Base-by-base conservation (phyloP, 495 filamentous ascomycete species). In the Penicillium atrosanguineum region DNA sequence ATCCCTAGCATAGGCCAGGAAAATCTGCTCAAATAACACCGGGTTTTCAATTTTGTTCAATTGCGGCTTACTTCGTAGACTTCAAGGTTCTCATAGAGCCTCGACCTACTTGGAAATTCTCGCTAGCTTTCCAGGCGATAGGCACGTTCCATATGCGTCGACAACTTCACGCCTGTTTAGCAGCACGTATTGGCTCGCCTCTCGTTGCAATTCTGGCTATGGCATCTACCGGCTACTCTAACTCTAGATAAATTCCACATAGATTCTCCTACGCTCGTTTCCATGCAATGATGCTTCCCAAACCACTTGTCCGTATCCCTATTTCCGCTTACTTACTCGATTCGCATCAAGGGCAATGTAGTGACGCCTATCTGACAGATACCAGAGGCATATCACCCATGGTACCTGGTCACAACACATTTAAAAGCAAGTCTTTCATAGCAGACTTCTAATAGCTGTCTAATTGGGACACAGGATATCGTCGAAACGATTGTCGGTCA, bases 1-100 rank as follows among this genome's bases (percentile, higher is more conserved):
- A 64, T 62, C 61, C 64, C 64, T 67, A 67, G 64, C 64, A 67
- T 67, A 67, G 60, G 64, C 61, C 64, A 67, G 64, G 64, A 64
- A 67, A 67, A 62, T 67, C 61, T 67, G 62, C 64, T 67, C 64
- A 64, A 63, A 67, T 67, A 55, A 64, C 59, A 67, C 64, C 59
- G 64, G 64, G 58, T 61, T 69, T 62, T 62, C 60, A 59, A 60
- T 55, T 52, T 67, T 69, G 57, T 62, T 62, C 64, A 59, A 56
- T 31, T 48, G 41, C 44, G 31, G 31, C 36, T 19, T 9, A 9
- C 18, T 47, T 44, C 42, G 31, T 34, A 34, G 31, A 31, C 7
- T 31, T 6, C 7, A 31, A 9, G 31, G 9, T 34, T 34, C 3
- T 5, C 12, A 34, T 12, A 1, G 28, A 6, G 11, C 11, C 12